These are phyloP conservation scores for Pulveroboletus sp. DNA, from an alignment of 768 basidiomycete genomes.

Conservation along the genomic window DNA sequence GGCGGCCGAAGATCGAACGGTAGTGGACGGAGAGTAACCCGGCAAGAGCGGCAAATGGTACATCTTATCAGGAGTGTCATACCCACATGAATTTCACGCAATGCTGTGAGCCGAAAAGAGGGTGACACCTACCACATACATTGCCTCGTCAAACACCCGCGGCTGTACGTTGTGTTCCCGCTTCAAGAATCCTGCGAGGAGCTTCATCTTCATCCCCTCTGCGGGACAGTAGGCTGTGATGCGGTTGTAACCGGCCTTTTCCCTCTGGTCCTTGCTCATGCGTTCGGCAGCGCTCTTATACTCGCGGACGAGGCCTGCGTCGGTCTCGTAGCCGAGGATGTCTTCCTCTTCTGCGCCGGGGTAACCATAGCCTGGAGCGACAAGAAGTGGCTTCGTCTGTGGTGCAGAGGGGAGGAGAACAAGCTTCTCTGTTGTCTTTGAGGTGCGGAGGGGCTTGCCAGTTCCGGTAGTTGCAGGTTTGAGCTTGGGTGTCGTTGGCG, in stretches of 20 bases:
- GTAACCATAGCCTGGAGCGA: conserved; percentile 11
- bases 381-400: conserved; percentile 68
- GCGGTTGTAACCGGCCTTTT: conserved; percentile 73
- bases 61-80: conserved; percentile 45
- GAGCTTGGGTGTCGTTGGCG: conserved; percentile 12
- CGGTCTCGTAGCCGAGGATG: conserved; percentile 60
- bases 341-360: conserved; percentile 36
- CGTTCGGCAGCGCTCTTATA: conserved; percentile 83
- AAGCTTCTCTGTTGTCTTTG: conserved; percentile 88
- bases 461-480: conserved; percentile 17
- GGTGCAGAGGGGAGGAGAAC: conserved; percentile 87
- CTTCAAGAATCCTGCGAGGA: conserved; percentile 80
- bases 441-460: conserved; percentile 66
- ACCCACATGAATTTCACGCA: neutral
- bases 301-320: conserved; percentile 58
- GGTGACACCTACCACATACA: conserved; percentile 71
- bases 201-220: conserved; percentile 80
- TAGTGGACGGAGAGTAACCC: conserved; percentile 81
- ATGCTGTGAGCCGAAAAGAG: neutral
- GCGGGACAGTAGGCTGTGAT: conserved; percentile 89
- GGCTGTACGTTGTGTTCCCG: conserved; percentile 88
- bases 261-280: conserved; percentile 82
- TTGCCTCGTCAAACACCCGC: conserved; percentile 86
- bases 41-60: conserved; percentile 89
- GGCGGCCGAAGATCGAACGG: conserved; percentile 77